Evolutionary conservation across 2,329 filamentous ascomycete species (phyloP), one percentile per base, ranked within the genome.

Genomic region (Penicillium sp.): DNA sequence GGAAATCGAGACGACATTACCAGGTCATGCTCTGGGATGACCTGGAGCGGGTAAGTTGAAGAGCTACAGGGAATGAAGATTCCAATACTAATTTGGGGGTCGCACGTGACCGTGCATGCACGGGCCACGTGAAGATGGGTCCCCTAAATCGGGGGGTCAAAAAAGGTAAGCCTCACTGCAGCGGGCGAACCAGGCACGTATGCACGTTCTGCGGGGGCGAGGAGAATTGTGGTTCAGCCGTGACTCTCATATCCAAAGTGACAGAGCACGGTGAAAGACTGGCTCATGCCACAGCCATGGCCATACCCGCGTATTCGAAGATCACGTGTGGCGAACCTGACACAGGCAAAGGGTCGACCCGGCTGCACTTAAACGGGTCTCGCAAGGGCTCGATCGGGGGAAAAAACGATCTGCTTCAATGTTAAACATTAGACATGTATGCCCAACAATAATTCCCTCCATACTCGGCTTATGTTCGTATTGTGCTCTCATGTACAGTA

Each of bases 1-100:
- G 80, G 78, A 67, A 86, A 84, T 73, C 85, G 85, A 65, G 84
- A 81, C 61, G 82, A 79, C 67, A 78, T 76, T 63, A 71, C 70
- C 67, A 66, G 63, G 60, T 66, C 70, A 73, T 73, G 66, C 70
- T 73, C 68, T 55, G 47, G 52, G 54, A 51, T 54, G 54, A 60
- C 55, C 57, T 53, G 53, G 48, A 28, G 26, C 31, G n/a, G 45
- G 36, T 41, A 8, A 41, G 16, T 39, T 24, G 46, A 18, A 26
- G 44, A 23, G 24, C 36, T n/a, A 31, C 24, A 39, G 42, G 24
- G 18, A 18, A 26, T 50, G 52, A 38, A 58, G 49, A 58, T 54
- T 51, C 49, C 41, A 45, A 52, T 45, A 42, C 28, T 42, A 12
- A 51, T 43, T 39, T 18, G 42, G 46, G 49, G 18, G 42, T 23